These are phyloP conservation scores for Elymus sibiricus DNA, from an alignment of 176 grass and related monocot species.

Conservation along the genomic window DNA sequence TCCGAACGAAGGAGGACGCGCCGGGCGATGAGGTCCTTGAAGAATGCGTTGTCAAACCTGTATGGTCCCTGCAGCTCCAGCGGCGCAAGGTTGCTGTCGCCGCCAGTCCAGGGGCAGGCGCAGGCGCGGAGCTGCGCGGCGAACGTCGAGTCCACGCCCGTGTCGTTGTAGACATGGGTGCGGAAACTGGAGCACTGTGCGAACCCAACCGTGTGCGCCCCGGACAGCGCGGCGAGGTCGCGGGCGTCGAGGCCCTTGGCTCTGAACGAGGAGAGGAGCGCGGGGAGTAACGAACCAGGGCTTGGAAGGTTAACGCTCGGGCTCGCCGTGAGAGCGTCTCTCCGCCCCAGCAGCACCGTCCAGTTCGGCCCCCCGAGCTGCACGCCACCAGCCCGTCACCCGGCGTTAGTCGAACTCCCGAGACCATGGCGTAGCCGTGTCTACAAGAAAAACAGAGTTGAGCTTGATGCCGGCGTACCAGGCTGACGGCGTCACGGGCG, in stretches of 20 bases:
- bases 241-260: background rate
- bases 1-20: background rate
- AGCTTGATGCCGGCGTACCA: conserved; percentile 23
- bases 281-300: no score
- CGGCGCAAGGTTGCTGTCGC: background rate
- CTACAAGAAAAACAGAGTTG: no score
- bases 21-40: background rate
- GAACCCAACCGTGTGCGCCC: background rate
- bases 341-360: no score
- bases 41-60: background rate
- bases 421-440: no score
- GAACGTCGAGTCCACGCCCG: background rate
- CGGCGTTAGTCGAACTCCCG: no score
- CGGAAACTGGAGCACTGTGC: background rate
- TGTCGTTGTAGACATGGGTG: background rate
- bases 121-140: background rate
- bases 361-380: no score
- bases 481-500: conserved; percentile 46
- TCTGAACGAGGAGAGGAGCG: no score
- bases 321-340: no score
- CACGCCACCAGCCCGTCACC: no score
- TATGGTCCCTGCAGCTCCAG: background rate
- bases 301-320: no score
- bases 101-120: background rate
- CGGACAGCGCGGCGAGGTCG: background rate